Evolutionary conservation across 2,329 filamentous ascomycete genomes (phyloP), one percentile per base, ranked within the genome.

Genomic region (Phaeosphaeria sp.): DNA sequence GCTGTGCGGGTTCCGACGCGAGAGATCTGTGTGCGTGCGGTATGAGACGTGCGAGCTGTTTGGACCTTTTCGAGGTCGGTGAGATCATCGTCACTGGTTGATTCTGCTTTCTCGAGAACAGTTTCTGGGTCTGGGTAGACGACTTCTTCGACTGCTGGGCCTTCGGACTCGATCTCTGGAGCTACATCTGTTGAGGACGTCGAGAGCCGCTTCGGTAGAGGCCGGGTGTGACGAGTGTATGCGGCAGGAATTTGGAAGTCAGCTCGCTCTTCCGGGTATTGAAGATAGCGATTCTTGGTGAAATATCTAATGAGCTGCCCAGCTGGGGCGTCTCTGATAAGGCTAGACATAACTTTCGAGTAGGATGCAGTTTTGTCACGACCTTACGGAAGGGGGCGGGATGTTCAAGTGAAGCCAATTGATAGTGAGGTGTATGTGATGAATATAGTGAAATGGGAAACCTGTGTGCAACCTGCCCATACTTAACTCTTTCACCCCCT

Each of bases 251-350:
- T 76, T 56, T 81, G 67, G 63, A 88, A 89, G 63, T 78, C 84
- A 21, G 81, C 64, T 58, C 77, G 77, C 61, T 89, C 87, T 76
- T 89, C 87, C 17, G 86, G 85, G 58, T 88, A 89, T 56, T 82
- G 79, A 13, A 89, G 77, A 44, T 84, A 68, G 43, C 75, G 80
- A 67, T 86, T 86, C 30, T 75, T 73, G 2, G 85, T 85, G 53
- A 82, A 50, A 64, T 79, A 84, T 64, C 87, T 81, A 62, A 89
- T 80, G 49, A 87, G 63, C 64, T 88, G 85, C 64, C 87, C 87
- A 60, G 87, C 65, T 25, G 86, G 81, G 58, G 86, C 81, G 55
- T 88, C 86, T 69, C 85, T 78, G 55, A 88, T 76, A 4, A 82
- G 62, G 59, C 72, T 76, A 13, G 71, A 68, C 77, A 79, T 52